Evolutionary conservation across 441 rosid species (phyloP).

Genomic region (Eruca vesicaria): DNA sequence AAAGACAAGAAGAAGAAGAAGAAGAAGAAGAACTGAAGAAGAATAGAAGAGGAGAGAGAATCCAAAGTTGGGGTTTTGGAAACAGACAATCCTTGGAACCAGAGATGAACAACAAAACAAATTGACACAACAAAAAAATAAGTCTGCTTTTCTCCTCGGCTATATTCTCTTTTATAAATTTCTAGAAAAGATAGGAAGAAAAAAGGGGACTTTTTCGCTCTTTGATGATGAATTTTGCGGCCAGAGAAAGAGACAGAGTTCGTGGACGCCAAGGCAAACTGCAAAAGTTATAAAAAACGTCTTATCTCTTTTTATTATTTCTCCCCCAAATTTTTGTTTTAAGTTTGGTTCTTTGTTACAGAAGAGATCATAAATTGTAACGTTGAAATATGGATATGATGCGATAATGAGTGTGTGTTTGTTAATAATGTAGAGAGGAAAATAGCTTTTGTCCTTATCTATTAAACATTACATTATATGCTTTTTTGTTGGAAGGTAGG

Average conservation of each 20-base stretch:
- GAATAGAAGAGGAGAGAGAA: not conserved
- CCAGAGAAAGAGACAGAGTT: conserved; percentile 17
- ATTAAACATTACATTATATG: conserved; percentile 12
- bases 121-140: conserved; percentile 1
- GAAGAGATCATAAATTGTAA: not conserved
- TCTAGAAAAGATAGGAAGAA: not conserved
- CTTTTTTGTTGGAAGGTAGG: conserved; percentile 21
- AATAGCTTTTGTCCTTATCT: conserved; percentile 31
- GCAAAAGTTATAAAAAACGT: not conserved
- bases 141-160: conserved; percentile 24
- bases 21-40: not conserved
- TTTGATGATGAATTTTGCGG: conserved; percentile 21
- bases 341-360: conserved; percentile 19
- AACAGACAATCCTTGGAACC: conserved; percentile 22
- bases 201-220: not conserved
- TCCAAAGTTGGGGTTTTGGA: conserved; percentile 23
- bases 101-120: not conserved
- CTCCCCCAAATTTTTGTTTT: not conserved
- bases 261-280: conserved; percentile 3
- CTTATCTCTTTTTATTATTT: conserved; percentile 6
- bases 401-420: conserved; percentile 18
- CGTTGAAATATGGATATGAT: conserved; percentile 18
- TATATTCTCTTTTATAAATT: conserved; percentile 13
- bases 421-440: not conserved
- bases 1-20: not conserved